Base-by-base conservation (phyloP, 495 filamentous ascomycete species). In the Paragyromitra xinjiangensis region DNA sequence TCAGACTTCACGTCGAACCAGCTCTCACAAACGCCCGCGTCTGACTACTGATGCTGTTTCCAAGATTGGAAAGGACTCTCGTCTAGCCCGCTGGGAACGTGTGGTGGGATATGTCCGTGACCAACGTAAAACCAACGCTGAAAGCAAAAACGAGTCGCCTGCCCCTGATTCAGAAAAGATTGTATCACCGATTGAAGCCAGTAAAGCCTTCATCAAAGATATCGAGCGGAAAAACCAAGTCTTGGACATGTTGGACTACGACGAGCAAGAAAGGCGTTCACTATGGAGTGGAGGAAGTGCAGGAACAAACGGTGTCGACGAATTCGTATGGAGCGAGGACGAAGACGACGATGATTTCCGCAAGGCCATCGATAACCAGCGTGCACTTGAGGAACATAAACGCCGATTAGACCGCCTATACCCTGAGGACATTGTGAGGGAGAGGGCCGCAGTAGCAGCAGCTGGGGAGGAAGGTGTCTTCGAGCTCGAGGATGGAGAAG, bases 311-410 rank as follows among this genome's bases (percentile, higher is more conserved):
- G 81, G 81, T 6, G 81, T 83, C 40, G 81, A 83, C 44, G 81
- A 83, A 59, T 83, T 82, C 53, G 81, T 83, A 44, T 83, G 81
- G 81, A 82, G 81, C 64, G 81, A 83, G 37, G 81, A 83, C 59
- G 81, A 82, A 24, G 81, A 82, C n/a, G 81, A 82, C 42, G 80
- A 82, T 48, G 66, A 65, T 44, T 79, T 79, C 16, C 77, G 77
- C 8, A 79, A 73, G 37, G 61, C 39, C 16, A 22, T 29, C 11
- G 66, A 79, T n/a, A 67, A 79, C 53, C 78, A 79, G 62, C 59
- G 51, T 65, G 70, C 48, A 11, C 39, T 76, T 45, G 80, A 81
- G 45, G 75, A 71, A 40, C 77, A 79, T 50, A 69, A 63, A 11
- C 80, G 80, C 9, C 65, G 69, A 39, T 55, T 81, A 14, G 69